phyloP scores from a whole-genome alignment of 208 protist genomes.

The Acanthamoeba triangularis region DNA sequence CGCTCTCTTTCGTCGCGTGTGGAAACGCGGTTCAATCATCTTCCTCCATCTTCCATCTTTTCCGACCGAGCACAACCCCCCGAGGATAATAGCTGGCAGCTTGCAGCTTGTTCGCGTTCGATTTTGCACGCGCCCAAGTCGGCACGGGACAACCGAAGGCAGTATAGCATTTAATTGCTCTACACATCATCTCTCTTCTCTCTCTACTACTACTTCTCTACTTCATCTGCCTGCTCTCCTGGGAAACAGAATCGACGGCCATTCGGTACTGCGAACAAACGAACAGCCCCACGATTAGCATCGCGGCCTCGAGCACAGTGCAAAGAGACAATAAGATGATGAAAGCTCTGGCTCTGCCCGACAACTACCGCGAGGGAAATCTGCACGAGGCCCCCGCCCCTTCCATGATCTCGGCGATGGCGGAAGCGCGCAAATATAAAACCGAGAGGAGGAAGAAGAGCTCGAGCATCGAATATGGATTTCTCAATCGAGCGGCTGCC shows the following conservation, averaged over 20 bases:
- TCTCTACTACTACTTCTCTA: not conserved
- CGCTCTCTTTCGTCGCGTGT: not conserved
- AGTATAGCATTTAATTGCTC: not conserved
- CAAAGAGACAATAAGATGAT: slow-evolving; percentile 18
- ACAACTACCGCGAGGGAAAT: slow-evolving; percentile 34
- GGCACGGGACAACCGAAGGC: not conserved
- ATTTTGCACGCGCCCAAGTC: not conserved
- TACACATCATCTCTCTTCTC: not conserved
- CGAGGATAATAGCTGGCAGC: not conserved
- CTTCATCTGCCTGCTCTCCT: not conserved
- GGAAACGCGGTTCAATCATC: not conserved
- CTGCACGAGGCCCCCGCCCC: not conserved
- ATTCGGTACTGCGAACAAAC: not conserved
- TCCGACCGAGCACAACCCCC: not conserved
- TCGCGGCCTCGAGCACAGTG: not conserved
- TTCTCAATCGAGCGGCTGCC: not conserved
- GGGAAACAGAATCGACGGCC: not conserved
- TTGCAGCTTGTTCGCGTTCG: not conserved
- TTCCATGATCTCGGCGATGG: not conserved
- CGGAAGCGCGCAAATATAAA: not conserved
- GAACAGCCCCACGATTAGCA: not conserved
- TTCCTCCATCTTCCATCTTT: not conserved
- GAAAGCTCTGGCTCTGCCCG: not conserved
- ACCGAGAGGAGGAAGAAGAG: slow-evolving; percentile 43
- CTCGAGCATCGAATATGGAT: slow-evolving; percentile 40